These are phyloP conservation scores for Ophiostoma australiae DNA, from an alignment of 2,329 filamentous ascomycete genomes.

Conservation along the genomic window DNA sequence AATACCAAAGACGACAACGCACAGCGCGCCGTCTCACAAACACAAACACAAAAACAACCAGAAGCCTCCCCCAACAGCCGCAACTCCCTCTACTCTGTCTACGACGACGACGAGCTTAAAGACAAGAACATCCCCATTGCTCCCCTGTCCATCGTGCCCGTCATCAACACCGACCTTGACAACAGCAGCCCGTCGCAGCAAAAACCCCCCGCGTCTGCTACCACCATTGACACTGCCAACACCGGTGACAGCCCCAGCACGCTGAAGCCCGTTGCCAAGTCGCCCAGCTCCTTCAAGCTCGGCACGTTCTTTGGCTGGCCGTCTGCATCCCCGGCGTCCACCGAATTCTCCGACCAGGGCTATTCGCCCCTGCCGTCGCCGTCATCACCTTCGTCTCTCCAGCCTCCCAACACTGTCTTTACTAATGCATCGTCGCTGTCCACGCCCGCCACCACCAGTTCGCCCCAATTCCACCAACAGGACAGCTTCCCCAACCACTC, in stretches of 20 bases:
- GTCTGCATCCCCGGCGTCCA: constrained; percentile 42
- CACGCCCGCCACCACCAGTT: constrained; percentile 35
- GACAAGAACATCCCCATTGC: constrained; percentile 19
- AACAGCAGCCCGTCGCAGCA: background rate
- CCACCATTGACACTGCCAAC: constrained; percentile 2
- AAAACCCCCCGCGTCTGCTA: background rate
- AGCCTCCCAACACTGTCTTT: constrained; percentile 31
- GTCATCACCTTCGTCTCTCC: constrained; percentile 33
- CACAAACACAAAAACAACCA: background rate
- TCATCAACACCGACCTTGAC: constrained; percentile 13
- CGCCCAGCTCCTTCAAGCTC: constrained; percentile 47
- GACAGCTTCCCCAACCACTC: constrained; percentile 14
- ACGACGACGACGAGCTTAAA: constrained; percentile 25
- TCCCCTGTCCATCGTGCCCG: constrained; percentile 8
- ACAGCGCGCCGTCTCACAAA: constrained; percentile 17
- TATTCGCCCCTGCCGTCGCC: constrained; percentile 47
- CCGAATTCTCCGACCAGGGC: constrained; percentile 47
- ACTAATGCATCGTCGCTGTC: constrained; percentile 42
- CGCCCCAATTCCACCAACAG: constrained; percentile 31
- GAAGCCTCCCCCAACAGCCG: background rate
- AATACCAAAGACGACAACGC: constrained; percentile 35
- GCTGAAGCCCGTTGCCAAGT: constrained; percentile 43
- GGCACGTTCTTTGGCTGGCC: constrained; percentile 53
- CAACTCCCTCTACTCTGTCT: constrained; percentile 14
- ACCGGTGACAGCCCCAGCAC: constrained; percentile 22